Evolutionary conservation across 306 rosid species (phyloP).

Genomic region (Herpetospermum pedunculosum): DNA sequence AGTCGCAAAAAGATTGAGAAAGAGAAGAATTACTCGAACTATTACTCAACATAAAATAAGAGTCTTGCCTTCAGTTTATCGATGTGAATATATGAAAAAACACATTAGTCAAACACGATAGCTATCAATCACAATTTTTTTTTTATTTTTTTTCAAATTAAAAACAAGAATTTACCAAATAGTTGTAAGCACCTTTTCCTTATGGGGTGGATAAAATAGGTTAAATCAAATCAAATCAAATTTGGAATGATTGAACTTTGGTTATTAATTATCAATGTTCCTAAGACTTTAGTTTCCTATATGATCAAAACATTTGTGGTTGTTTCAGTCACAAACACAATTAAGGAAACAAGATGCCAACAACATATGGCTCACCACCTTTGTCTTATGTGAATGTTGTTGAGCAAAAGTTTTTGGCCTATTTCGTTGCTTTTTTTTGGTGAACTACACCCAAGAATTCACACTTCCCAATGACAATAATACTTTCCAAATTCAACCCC

Average conservation of each 20-base stretch:
- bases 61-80: too few relatives aligned
- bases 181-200: not conserved
- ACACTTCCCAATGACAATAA: not conserved
- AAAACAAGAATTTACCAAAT: not conserved
- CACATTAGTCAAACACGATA: too few relatives aligned
- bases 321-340: not conserved
- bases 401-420: not conserved
- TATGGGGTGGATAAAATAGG: not conserved
- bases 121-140: too few relatives aligned
- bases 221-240: too few relatives aligned
- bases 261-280: too few relatives aligned
- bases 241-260: not conserved
- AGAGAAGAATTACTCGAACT: too few relatives aligned
- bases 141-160: not conserved
- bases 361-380: not conserved
- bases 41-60: too few relatives aligned
- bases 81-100: too few relatives aligned
- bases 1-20: too few relatives aligned
- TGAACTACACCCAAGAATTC: not conserved
- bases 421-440: not conserved
- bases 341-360: not conserved
- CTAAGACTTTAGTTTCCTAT: too few relatives aligned
- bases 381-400: constrained; percentile 3
- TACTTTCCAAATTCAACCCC: not conserved
- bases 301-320: not conserved